Conservation (phyloP, 257 asterid species). For the Scutellaria barbata region DNA sequence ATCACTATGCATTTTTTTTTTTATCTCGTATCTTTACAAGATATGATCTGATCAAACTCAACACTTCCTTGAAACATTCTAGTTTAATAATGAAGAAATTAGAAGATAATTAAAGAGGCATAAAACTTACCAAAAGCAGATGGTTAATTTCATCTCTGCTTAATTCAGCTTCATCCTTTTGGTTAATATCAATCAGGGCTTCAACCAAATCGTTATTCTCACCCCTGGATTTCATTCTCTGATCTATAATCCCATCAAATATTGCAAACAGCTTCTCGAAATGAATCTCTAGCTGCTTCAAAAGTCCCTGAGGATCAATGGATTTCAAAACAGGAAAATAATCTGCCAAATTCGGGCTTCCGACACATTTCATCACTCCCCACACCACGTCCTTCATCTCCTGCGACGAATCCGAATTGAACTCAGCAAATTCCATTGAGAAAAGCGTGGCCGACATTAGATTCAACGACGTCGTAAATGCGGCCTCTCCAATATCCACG, state of each 20-base stretch:
- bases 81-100: too few relatives aligned
- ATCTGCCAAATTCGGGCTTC: slow-evolving; percentile 53
- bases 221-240: slow-evolving; percentile 39
- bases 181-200: slow-evolving; percentile 39
- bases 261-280: slow-evolving; percentile 33
- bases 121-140: slow-evolving; percentile 37
- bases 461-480: slow-evolving; percentile 52
- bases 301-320: slow-evolving; percentile 58
- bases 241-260: slow-evolving; percentile 41
- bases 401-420: slow-evolving; percentile 50
- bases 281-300: slow-evolving; percentile 29
- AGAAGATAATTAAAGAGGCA: neutral
- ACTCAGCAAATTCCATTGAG: slow-evolving; percentile 54
- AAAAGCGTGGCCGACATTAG: slow-evolving; percentile 55
- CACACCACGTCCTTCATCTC: slow-evolving; percentile 55
- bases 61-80: too few relatives aligned
- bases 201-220: slow-evolving; percentile 44
- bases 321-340: slow-evolving; percentile 49
- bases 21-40: too few relatives aligned
- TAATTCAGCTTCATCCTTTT: slow-evolving; percentile 33
- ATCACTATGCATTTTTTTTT: too few relatives aligned
- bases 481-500: slow-evolving; percentile 47
- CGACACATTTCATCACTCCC: slow-evolving; percentile 46
- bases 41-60: too few relatives aligned
- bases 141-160: slow-evolving; percentile 37